Percentiles rank a stretch among this genome's conserved stretches.
Evolutionary conservation across 768 basidiomycete species (phyloP).

Genomic region (Agaricus blazei): DNA sequence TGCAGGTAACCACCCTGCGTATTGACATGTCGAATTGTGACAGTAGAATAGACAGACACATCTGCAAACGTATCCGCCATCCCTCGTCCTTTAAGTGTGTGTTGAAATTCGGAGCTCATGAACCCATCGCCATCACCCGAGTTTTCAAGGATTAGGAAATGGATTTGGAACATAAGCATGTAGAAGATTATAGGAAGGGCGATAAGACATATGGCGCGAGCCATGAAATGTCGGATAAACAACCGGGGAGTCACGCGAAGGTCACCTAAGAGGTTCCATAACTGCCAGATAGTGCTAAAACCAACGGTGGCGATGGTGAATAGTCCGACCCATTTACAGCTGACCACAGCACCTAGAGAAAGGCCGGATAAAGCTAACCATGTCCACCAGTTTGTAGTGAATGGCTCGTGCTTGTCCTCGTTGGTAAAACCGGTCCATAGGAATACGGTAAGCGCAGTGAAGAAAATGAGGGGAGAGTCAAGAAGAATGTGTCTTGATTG

Average conservation of each 20-base stretch:
- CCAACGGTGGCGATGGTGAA: slow-evolving; percentile 97
- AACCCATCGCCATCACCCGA: slow-evolving; percentile 98
- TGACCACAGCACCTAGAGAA: slow-evolving; percentile 86
- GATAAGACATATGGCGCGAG: slow-evolving; percentile 88
- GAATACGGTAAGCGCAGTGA: slow-evolving; percentile 86
- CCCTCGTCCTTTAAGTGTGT: slow-evolving; percentile 81
- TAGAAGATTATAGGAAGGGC: slow-evolving; percentile 82
- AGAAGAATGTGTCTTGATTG: slow-evolving; percentile 97
- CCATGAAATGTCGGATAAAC: slow-evolving; percentile 82
- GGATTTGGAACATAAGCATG: slow-evolving; percentile 95
- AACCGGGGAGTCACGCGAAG: slow-evolving; percentile 67
- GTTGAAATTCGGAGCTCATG: slow-evolving; percentile 99
- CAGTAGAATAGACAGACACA: slow-evolving; percentile 75
- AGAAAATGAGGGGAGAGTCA: slow-evolving; percentile 97
- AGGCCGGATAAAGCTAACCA: slow-evolving; percentile 88
- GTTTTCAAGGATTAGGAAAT: slow-evolving; percentile 83
- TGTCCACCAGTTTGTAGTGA: slow-evolving; percentile 86
- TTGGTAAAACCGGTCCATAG: slow-evolving; percentile 89
- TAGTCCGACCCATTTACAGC: slow-evolving; percentile 97
- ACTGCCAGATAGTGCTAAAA: slow-evolving; percentile 72
- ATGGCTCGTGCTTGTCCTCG: slow-evolving; percentile 81
- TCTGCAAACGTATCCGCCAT: slow-evolving; percentile 98
- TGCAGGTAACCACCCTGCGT: slow-evolving; percentile 99
- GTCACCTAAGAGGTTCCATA: slow-evolving; percentile 91
- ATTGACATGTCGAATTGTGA: slow-evolving; percentile 86